Percentiles rank a stretch among this genome's conserved stretches.
phyloP scores from a whole-genome alignment of 257 asterid species.

The Misopates orontium region DNA sequence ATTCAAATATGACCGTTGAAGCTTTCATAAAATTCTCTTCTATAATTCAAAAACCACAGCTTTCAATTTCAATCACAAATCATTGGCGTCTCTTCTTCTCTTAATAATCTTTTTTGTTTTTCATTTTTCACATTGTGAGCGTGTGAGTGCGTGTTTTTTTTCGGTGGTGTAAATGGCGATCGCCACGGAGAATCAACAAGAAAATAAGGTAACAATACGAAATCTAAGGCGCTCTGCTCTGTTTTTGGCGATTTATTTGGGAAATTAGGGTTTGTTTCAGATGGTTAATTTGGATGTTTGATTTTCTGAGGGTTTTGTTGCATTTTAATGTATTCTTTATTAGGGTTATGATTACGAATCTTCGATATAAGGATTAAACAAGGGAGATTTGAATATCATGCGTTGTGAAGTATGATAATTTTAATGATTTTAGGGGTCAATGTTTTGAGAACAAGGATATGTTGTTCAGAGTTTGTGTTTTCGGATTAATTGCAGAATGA shows the following conservation, averaged over 20 bases:
- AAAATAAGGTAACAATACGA: slow-evolving; percentile 49
- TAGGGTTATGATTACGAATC: not conserved
- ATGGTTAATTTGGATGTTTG: not conserved
- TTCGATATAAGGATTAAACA: no score
- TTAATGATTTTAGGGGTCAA: not conserved
- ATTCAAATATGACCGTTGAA: slow-evolving; percentile 52
- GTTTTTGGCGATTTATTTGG: no score
- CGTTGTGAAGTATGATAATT: no score
- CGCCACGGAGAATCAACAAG: slow-evolving; percentile 56
- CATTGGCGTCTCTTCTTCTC: not conserved
- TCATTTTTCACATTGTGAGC: slow-evolving; percentile 12
- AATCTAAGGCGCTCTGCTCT: no score
- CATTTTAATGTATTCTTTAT: slow-evolving; percentile 2
- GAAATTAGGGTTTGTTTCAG: not conserved
- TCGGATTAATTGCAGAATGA: no score
- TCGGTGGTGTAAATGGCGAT: slow-evolving; percentile 62
- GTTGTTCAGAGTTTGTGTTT: not conserved
- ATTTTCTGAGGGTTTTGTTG: slow-evolving; percentile 17
- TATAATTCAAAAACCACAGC: slow-evolving; percentile 28
- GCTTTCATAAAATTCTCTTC: not conserved
- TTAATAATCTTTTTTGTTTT: no score
- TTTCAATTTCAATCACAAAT: not conserved
- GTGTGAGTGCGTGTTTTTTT: slow-evolving; percentile 24
- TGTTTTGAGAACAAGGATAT: not conserved
- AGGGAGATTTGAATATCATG: no score